These are phyloP conservation scores for Cucumis melo DNA, from an alignment of 306 rosid species.

Conservation along the genomic window DNA sequence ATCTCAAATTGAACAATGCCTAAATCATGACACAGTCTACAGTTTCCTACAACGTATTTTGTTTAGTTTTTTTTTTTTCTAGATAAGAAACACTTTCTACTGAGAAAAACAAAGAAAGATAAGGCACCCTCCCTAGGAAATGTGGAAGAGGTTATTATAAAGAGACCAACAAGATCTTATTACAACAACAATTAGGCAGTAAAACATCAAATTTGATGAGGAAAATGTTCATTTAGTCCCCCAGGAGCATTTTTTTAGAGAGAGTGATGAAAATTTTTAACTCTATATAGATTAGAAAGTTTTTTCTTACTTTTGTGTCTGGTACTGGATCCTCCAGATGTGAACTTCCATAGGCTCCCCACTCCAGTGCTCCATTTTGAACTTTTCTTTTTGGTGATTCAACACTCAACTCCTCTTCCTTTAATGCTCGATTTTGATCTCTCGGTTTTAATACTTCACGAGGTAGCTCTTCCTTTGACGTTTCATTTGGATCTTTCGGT, in stretches of 20 bases:
- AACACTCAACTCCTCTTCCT: background rate
- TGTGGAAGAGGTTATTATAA: background rate
- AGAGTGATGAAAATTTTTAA: background rate
- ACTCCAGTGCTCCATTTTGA: background rate
- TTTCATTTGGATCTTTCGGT: background rate
- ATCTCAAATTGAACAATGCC: background rate
- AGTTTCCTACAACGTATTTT: background rate
- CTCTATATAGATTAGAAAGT: background rate
- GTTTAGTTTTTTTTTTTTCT: background rate
- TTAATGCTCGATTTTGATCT: conserved; percentile 4
- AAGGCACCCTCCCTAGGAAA: background rate
- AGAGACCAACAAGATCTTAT: background rate
- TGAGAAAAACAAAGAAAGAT: background rate
- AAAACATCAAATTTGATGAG: background rate
- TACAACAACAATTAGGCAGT: background rate
- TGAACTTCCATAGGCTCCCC: background rate
- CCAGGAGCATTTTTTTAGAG: background rate
- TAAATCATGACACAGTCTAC: background rate
- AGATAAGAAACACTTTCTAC: background rate
- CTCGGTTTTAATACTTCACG: background rate
- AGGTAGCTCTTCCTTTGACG: background rate
- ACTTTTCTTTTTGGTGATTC: background rate
- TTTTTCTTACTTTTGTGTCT: conserved; percentile 30
- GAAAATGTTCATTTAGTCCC: background rate
- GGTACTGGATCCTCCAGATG: background rate